A percentile compares a stretch with the other conserved stretches of the same genome.
Evolutionary conservation across 169 alveolate species (phyloP).

Genomic region (Plasmodium berghei): DNA sequence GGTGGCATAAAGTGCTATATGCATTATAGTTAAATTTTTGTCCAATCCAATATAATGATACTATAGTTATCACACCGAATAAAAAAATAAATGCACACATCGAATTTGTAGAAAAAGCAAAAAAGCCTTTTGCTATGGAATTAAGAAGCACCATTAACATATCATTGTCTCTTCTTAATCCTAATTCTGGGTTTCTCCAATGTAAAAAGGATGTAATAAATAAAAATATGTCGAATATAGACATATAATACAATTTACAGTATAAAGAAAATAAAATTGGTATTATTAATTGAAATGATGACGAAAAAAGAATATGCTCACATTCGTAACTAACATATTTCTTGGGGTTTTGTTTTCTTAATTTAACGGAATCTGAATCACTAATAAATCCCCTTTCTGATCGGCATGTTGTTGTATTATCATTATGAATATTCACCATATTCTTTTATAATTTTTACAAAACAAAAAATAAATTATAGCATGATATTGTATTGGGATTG

Average conservation of each 20-base stretch:
- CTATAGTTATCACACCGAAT: not conserved
- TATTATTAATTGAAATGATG: constrained; percentile 41
- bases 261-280: constrained; percentile 31
- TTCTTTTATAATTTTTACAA: no score
- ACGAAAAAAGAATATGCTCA: constrained; percentile 36
- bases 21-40: constrained; percentile 25
- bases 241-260: constrained; percentile 20
- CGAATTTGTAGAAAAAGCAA: constrained; percentile 24
- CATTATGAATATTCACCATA: no score
- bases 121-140: not conserved
- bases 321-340: constrained; percentile 55
- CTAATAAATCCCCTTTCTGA: not conserved
- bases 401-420: not conserved
- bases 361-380: not conserved
- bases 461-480: no score
- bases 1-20: constrained; percentile 39
- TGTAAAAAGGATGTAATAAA: constrained; percentile 33
- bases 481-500: no score
- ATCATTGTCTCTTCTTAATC: constrained; percentile 18
- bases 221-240: constrained; percentile 1
- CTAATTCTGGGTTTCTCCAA: constrained; percentile 59
- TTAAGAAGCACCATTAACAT: constrained; percentile 4
- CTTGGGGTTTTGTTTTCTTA: not conserved
- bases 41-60: constrained; percentile 8
- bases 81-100: constrained; percentile 23